phyloP scores from a whole-genome alignment of 2,329 filamentous ascomycete species.

The Fusarium neocosmosporiellum region DNA sequence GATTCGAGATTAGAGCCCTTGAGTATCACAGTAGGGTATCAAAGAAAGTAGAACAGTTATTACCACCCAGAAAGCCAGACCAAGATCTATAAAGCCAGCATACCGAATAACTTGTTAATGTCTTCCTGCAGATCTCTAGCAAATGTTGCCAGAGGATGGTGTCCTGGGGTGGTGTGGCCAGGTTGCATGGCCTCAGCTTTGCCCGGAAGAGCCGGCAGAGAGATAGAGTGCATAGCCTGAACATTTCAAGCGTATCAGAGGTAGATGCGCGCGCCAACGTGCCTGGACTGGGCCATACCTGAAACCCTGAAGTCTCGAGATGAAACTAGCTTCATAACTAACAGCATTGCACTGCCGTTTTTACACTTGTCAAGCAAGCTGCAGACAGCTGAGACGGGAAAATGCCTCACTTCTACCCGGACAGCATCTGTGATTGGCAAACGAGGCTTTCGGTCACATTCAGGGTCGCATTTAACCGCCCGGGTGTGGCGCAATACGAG shows the following conservation, averaged over 20 bases:
- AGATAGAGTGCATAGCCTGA: not conserved
- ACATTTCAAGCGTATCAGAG: not conserved
- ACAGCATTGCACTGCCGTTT: not conserved
- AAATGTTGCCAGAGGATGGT: not conserved
- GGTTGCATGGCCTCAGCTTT: not conserved
- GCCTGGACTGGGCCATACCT: accelerated
- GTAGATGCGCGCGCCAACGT: not conserved
- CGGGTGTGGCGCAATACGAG: not conserved
- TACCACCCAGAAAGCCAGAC: not conserved
- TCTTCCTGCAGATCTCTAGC: not conserved
- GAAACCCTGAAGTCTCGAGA: not conserved
- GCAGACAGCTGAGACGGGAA: not conserved
- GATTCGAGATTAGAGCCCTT: accelerated
- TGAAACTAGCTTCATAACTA: not conserved
- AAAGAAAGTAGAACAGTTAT: too few species aligned
- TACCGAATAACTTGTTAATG: not conserved
- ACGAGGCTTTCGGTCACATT: not conserved
- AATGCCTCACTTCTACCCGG: not conserved
- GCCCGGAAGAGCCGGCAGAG: not conserved
- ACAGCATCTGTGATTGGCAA: not conserved
- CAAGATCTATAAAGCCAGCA: not conserved
- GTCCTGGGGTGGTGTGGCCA: not conserved
- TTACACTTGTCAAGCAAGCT: not conserved
- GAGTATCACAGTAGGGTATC: not conserved
- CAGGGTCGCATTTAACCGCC: not conserved